Evolutionary conservation across 768 basidiomycete genomes (phyloP).

Genomic region (Lanmaoa pseudosensibilis): DNA sequence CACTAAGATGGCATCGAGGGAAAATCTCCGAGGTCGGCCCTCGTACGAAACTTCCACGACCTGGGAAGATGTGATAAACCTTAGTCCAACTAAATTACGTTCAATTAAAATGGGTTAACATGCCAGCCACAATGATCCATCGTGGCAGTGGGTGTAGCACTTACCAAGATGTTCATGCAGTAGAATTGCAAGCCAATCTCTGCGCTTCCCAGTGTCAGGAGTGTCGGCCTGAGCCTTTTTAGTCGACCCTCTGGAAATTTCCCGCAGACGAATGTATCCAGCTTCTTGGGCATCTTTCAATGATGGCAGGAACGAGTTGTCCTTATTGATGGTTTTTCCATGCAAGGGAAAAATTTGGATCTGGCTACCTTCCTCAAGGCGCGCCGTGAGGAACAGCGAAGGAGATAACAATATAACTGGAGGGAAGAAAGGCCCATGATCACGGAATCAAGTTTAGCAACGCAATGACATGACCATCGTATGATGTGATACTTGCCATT

Average conservation of each 20-base stretch:
- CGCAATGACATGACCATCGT: not conserved
- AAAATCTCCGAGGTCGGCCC: conserved; percentile 55
- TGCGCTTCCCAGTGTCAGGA: conserved; percentile 36
- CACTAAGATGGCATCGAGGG: conserved; percentile 47
- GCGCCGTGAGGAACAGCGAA: conserved; percentile 62
- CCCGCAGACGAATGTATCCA: conserved; percentile 50
- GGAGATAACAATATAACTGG: conserved; percentile 56
- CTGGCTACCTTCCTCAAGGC: conserved; percentile 48
- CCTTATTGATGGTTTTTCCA: conserved; percentile 36
- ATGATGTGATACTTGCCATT: conserved; percentile 48
- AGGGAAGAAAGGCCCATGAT: conserved; percentile 6
- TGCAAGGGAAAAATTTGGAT: conserved; percentile 52
- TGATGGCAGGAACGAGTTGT: conserved; percentile 48
- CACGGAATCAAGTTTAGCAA: conserved; percentile 18
- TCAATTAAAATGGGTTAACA: conserved; percentile 6
- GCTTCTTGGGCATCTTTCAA: conserved; percentile 53
- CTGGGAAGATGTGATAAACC: conserved; percentile 63
- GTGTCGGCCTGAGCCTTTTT: conserved; percentile 21
- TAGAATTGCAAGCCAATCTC: conserved; percentile 68
- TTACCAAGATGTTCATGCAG: conserved; percentile 69
- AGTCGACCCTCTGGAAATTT: conserved; percentile 34
- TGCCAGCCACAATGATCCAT: not conserved
- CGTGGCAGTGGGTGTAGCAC: conserved; percentile 16
- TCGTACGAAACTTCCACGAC: conserved; percentile 65
- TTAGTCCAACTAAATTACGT: conserved; percentile 61